These are phyloP conservation scores for Mortierella sp. DNA, from an alignment of 371 early-diverging fungal genomes.

Conservation along the genomic window DNA sequence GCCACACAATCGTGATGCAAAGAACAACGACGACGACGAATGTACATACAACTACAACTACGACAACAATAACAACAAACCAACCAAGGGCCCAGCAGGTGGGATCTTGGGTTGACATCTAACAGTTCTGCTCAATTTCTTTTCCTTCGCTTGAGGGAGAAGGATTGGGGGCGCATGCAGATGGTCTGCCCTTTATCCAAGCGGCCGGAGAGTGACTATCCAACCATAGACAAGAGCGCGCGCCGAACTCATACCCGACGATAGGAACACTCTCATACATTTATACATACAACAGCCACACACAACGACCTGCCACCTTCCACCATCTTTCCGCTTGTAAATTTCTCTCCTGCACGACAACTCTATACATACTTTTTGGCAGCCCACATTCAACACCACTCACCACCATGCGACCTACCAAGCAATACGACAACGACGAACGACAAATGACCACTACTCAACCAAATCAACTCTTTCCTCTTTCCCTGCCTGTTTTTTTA, in stretches of 20 bases:
- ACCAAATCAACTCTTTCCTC: neutral
- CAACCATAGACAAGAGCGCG: neutral
- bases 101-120: neutral
- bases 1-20: neutral
- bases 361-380: neutral
- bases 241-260: neutral
- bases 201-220: neutral
- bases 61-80: too few species aligned
- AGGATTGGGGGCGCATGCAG: neutral
- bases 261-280: too few species aligned
- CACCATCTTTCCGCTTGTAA: too few species aligned
- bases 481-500: neutral
- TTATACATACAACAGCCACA: neutral
- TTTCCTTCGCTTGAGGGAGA: neutral
- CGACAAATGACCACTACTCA: neutral
- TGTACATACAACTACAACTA: conserved; percentile 14
- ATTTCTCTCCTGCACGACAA: neutral
- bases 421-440: neutral
- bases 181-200: neutral
- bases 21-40: neutral
- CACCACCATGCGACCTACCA: conserved; percentile 5
- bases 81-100: neutral
- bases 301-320: neutral
- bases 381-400: neutral
- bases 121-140: neutral